Base-by-base conservation (phyloP, 129 eudicot species). In the Chrysanthemum lavandulifolium region DNA sequence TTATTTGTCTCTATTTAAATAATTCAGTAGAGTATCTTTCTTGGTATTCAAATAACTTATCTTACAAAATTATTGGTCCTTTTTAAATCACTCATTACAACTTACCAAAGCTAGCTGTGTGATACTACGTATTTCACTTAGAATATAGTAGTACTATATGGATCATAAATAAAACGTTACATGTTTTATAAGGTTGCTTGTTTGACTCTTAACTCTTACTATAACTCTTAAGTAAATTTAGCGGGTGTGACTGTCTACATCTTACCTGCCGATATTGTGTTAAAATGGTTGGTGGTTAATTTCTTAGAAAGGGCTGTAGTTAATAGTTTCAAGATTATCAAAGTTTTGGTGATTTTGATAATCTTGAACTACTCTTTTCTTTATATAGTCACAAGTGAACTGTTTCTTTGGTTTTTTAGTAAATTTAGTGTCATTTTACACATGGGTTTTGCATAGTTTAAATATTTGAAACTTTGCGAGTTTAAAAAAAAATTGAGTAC, bases 261-360 rank as follows among this genome's bases (percentile, higher is more conserved):
- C 45, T 5, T 36, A 6, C 45, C 4, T 31, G 36, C 6, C 1
- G 36, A 31, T 29, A 29, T 29, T 0, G 6, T 1, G 12, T 62
- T n/a, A n/a, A 19, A 62, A 14, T 11, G n/a, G 25, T 6, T 3
- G 51, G 15, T 69, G 4, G 25, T 36, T 64, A 1, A 31, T 18
- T 69, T 0, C 13, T 36, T 64, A 5, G 6, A 11, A 31, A 52
- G 51, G 69, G 69, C 18, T 13, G 61, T 47, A 11, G 68, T 73
- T 1, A 64, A 45, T 15, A 55, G n/a, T 10, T 75, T 66, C 73
- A 75, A 75, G 31, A 43, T 56, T 23, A 65, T 54, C 43, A 54
- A 74, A 74, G 25, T n/a, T 74, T 51, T 54, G 61, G 65, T 65
- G 64, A 19, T 65, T 58, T n/a, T n/a, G n/a, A n/a, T n/a, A n/a